These are phyloP conservation scores for Colletotrichum sp. DNA, from an alignment of 2,329 filamentous ascomycete species.

Conservation along the genomic window DNA sequence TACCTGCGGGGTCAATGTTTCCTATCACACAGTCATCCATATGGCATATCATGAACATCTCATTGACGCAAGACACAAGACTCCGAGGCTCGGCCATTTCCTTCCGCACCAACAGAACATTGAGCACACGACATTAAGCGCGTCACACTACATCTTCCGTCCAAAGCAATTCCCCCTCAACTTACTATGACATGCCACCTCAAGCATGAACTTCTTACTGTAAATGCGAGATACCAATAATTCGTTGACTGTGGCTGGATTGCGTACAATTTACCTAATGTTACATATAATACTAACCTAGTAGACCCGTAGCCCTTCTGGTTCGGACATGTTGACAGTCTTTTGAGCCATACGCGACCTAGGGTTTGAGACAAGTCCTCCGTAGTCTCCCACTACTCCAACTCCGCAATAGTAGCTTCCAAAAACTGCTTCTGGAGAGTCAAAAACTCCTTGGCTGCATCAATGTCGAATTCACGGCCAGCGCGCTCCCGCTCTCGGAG, in stretches of 20 bases:
- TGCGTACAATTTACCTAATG: background rate
- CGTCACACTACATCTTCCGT: background rate
- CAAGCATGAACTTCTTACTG: background rate
- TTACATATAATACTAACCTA: background rate
- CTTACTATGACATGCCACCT: background rate
- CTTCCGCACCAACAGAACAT: background rate
- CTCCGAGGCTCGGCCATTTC: background rate
- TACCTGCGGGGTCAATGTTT: background rate
- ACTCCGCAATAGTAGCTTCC: background rate
- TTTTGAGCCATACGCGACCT: background rate
- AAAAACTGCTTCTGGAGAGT: background rate
- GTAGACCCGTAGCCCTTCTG: background rate
- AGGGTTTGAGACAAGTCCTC: background rate
- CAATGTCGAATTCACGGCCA: background rate
- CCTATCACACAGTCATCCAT: background rate
- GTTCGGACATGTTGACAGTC: background rate
- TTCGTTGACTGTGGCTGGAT: background rate
- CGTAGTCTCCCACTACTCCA: background rate
- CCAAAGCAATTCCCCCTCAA: background rate
- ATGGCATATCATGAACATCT: background rate
- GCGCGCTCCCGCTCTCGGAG: background rate
- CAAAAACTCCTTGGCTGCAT: background rate
- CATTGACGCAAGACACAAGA: background rate
- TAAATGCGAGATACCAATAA: background rate
- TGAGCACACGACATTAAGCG: background rate